phyloP scores from a whole-genome alignment of 305 asterid genomes.

The Fraxinus angustifolia region DNA sequence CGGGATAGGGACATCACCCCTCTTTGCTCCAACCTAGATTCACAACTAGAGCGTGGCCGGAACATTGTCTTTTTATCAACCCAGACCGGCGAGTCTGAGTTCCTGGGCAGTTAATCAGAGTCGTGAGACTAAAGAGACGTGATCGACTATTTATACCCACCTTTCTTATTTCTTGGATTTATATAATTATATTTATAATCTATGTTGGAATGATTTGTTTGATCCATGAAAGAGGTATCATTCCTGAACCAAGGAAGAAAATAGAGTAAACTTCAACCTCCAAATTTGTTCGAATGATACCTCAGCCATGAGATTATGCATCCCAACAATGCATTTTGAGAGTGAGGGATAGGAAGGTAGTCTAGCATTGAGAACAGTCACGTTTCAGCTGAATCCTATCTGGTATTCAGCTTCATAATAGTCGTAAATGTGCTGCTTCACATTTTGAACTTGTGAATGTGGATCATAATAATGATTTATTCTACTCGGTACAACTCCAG shows the following conservation, averaged over 20 bases:
- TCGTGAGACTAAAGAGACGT: background rate
- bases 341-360: background rate
- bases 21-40: background rate
- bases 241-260: background rate
- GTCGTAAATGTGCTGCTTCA: background rate
- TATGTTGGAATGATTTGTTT: background rate
- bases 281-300: background rate
- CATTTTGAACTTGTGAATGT: background rate
- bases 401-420: background rate
- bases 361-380: background rate
- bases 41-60: background rate
- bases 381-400: background rate
- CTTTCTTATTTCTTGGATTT: background rate
- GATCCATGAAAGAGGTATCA: background rate
- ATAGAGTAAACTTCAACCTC: background rate
- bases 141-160: background rate
- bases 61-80: background rate
- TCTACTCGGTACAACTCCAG: constrained; percentile 16
- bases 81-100: background rate
- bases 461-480: constrained; percentile 7
- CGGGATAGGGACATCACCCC: background rate
- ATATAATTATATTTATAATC: background rate
- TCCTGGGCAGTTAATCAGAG: background rate
- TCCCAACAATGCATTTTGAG: background rate
- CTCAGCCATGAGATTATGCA: background rate